Base-by-base conservation (phyloP, 1,284 basidiomycete genomes). In the Moniliella sp. region DNA sequence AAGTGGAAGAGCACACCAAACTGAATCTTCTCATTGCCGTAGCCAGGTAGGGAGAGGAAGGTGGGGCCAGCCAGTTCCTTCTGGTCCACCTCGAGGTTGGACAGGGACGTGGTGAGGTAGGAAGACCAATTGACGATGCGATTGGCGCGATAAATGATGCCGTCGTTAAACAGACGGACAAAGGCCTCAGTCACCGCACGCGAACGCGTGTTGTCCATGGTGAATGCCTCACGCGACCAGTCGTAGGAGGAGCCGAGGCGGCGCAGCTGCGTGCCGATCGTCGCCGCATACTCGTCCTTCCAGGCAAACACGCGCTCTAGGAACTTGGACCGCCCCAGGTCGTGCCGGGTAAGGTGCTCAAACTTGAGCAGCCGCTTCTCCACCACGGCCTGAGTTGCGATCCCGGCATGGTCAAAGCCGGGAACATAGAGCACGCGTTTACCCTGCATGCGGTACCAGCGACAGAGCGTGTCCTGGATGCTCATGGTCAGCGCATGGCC, bases 71-170 rank as follows among this genome's bases (percentile, higher is more conserved):
- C 72, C n/a, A 94, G 67, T 48, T 81, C 72, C 58, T 84, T 84
- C 62, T 91, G 82, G 39, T 97, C 86, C 46, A 97, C 86, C 70
- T 97, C 91, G 34, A 97, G 69, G 63, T 93, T 94, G 30, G 86
- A 94, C 5, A 99, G 67, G 0, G 86, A 88, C 5, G 91, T 99
- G 62, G 93, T 93, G 42, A 99, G 66, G 57, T 75, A 72, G 37
- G 84, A 79, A 68, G 88, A 99, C 88, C 91, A 97, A 62, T 97
- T 94, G 45, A 97, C 88, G 31, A 99, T 72, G 21, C 88, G 75
- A 62, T 94, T 97, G 13, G 84, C 86, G 25, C 91, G 78, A 64
- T 97, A 99, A 37, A 99, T 64, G 50, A 84, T 72, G 5, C 88
- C 86, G 32, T 86, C 81, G 58, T 97, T 86, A 56, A 86, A 77